Base-by-base conservation (phyloP, 106 monocot genomes). In the Xerophyta viscosa region DNA sequence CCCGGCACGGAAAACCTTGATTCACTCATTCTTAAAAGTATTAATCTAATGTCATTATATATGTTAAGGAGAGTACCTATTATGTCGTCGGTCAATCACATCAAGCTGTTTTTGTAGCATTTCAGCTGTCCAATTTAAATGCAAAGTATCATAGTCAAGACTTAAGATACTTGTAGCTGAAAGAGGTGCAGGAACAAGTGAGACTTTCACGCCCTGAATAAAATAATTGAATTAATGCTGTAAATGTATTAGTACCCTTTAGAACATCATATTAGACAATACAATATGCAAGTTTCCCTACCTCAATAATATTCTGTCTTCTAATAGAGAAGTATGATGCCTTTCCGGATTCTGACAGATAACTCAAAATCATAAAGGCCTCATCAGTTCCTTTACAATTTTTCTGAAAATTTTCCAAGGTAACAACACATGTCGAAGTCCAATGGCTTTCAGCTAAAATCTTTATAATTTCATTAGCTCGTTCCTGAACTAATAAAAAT, bases 151-250 rank as follows among this genome's bases (percentile, higher is more conserved):
- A 69, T 62, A 69, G 48, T 96, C 96, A 72, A 96, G 67, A 37
- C 52, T 74, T 26, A 76, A 70, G 27, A 82, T 49, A 60, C 41
- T 36, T 8, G 61, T 37, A 66, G 74, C 70, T 27, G 68, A 45
- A 63, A 33, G 33, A 33, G 33, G 11, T 33, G 71, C 15, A 50
- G 77, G 20, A 8, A 54, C 58, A 28, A 89, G 82, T 3, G 96
- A 89, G 51, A 89, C 3, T 59, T 98, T 98, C 22, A 89, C 67
- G 47, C 96, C 96, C 96, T 98, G 74, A 64, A 81, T 37, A 79
- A 23, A 70, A 42, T 45, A 60, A 72, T 45, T 29, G 18, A 67
- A 67, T 27, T 65, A 44, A 61, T 33, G 5, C 11, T 33, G 33
- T 11, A 33, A 33, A 6, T 33, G 33, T 11, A 6, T 33, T 6